Evolutionary conservation across 1,284 basidiomycete species (phyloP).

Genomic region (Boletus subluridellus): DNA sequence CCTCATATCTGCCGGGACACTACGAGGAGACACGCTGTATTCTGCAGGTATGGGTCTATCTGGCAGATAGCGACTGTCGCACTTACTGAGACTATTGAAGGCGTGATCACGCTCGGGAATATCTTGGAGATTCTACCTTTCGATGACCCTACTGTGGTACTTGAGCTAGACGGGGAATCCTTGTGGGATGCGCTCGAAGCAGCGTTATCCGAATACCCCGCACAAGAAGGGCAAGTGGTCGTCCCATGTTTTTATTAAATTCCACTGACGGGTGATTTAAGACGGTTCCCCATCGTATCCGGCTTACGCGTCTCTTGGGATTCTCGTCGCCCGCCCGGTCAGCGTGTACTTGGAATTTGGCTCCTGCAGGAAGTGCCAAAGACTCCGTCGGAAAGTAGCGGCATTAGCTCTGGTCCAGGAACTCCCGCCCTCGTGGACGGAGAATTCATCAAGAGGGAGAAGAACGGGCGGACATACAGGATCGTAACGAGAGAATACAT

Average conservation of each 20-base stretch:
- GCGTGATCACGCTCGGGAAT: constrained; percentile 76
- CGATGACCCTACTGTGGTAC: constrained; percentile 79
- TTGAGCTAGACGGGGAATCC: constrained; percentile 77
- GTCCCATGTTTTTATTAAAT: not conserved
- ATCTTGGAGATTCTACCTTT: constrained; percentile 88
- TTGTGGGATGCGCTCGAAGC: constrained; percentile 83
- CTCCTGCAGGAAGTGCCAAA: constrained; percentile 50
- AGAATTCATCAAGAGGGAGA: constrained; percentile 53
- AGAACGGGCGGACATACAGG: constrained; percentile 61
- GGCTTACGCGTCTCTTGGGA: constrained; percentile 90
- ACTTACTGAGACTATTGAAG: constrained; percentile 35
- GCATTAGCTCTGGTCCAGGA: constrained; percentile 38
- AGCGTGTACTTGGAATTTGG: constrained; percentile 72
- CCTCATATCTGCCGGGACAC: constrained; percentile 80
- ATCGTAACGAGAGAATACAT: constrained; percentile 78
- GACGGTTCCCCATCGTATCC: constrained; percentile 85
- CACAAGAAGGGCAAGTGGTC: constrained; percentile 76
- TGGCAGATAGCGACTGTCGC: not conserved
- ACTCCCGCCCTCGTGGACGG: constrained; percentile 45
- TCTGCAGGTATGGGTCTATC: constrained; percentile 58
- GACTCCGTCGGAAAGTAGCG: constrained; percentile 37
- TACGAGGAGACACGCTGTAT: constrained; percentile 85
- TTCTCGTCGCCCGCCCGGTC: constrained; percentile 65
- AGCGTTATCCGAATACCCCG: constrained; percentile 76
- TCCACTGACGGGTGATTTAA: constrained; percentile 30